phyloP scores from a whole-genome alignment of 257 asterid species.

The Petrea volubilis region DNA sequence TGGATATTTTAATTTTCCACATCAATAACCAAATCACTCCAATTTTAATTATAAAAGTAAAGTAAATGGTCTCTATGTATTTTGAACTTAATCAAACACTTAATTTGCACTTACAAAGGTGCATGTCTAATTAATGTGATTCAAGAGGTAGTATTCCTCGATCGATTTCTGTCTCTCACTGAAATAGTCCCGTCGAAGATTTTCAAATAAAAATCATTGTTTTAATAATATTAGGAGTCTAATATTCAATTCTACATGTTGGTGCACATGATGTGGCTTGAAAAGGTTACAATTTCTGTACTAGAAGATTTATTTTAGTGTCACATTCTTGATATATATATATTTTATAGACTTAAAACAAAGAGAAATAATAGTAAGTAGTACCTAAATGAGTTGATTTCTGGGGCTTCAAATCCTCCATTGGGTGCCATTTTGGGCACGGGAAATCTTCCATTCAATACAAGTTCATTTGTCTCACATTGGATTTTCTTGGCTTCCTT shows the following conservation, averaged over 20 bases:
- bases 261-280: not conserved
- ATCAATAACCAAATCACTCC: not conserved
- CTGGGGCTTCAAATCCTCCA: slow-evolving; percentile 48
- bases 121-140: slow-evolving; percentile 59
- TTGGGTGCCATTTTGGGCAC: slow-evolving; percentile 31
- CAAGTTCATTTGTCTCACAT: slow-evolving; percentile 40
- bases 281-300: not conserved
- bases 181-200: slow-evolving; percentile 46
- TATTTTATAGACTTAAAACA: no score
- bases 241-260: not conserved
- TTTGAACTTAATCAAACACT: not conserved
- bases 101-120: slow-evolving; percentile 44
- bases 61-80: not conserved
- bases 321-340: not conserved
- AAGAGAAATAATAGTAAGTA: not conserved
- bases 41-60: not conserved
- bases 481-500: slow-evolving; percentile 33
- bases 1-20: no score
- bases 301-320: not conserved
- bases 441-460: slow-evolving; percentile 54
- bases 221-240: no score
- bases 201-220: not conserved
- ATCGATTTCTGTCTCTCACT: slow-evolving; percentile 53
- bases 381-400: slow-evolving; percentile 63
- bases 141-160: slow-evolving; percentile 57